Percentiles rank a stretch among this genome's conserved stretches.
phyloP scores from a whole-genome alignment of 176 grass and related monocot genomes.

The Juncus inflexus region DNA sequence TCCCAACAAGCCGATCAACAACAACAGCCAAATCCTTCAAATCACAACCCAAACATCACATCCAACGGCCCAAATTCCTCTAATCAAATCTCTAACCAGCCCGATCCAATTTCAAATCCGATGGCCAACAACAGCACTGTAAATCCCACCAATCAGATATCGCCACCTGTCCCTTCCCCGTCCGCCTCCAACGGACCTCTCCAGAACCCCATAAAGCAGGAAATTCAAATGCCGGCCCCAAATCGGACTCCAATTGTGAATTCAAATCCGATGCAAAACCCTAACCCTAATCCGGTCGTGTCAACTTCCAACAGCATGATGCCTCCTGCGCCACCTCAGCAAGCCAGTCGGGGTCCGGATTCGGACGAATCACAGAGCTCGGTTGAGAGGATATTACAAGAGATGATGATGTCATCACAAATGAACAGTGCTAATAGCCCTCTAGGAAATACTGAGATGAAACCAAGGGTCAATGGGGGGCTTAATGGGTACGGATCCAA shows the following conservation, averaged over 20 bases:
- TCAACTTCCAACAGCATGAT: conserved; percentile 54
- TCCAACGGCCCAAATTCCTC: conserved; percentile 30
- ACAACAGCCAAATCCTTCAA: conserved; percentile 15
- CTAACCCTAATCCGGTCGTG: conserved; percentile 36
- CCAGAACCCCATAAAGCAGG: conserved; percentile 13
- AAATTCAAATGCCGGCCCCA: conserved; percentile 16
- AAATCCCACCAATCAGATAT: conserved; percentile 29
- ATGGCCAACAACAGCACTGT: conserved; percentile 24
- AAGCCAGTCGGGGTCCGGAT: conserved; percentile 50
- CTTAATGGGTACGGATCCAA: conserved; percentile 51
- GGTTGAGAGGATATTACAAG: conserved; percentile 81
- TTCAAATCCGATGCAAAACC: conserved; percentile 38
- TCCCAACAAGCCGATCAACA: conserved; percentile 51
- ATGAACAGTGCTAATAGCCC: conserved; percentile 44
- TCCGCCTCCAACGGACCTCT: conserved; percentile 3
- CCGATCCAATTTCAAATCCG: conserved; percentile 54
- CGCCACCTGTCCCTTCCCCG: conserved; percentile 16
- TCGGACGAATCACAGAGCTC: conserved; percentile 80
- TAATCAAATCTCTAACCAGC: conserved; percentile 70
- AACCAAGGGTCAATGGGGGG: conserved; percentile 40
- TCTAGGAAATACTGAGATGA: conserved; percentile 47
- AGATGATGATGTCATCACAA: conserved; percentile 82
- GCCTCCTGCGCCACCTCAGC: conserved; percentile 38
- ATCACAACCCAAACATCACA: conserved; percentile 17
- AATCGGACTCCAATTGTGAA: conserved; percentile 28